phyloP scores from a whole-genome alignment of 805 yeast genomes.

The Ogataea ganodermae region DNA sequence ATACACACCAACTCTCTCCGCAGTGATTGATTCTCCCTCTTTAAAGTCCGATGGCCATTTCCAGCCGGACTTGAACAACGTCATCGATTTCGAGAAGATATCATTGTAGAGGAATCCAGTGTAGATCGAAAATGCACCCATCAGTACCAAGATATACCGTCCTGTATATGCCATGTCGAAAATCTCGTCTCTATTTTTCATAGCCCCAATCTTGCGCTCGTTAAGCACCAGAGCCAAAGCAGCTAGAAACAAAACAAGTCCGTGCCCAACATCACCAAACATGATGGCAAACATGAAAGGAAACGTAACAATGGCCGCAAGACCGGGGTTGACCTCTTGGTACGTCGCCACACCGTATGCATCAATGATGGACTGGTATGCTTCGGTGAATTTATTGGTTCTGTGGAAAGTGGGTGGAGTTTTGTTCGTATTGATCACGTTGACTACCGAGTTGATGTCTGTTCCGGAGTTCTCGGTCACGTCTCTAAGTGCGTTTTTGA shows the following conservation, averaged over 20 bases:
- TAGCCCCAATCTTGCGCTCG: conserved; percentile 51
- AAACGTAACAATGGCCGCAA: conserved; percentile 72
- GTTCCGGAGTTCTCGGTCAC: conserved; percentile 53
- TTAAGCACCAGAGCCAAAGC: conserved; percentile 56
- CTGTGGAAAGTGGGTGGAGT: conserved; percentile 74
- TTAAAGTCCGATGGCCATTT: conserved; percentile 57
- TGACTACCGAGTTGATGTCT: conserved; percentile 52
- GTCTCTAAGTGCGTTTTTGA: conserved; percentile 66
- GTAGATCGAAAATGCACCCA: conserved; percentile 74
- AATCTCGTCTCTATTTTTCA: conserved; percentile 66
- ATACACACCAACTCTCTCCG: conserved; percentile 52
- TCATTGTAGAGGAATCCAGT: conserved; percentile 77
- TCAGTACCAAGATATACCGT: conserved; percentile 63
- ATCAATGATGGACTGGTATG: conserved; percentile 70
- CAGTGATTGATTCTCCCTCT: conserved; percentile 50
- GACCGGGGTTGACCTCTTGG: conserved; percentile 74
- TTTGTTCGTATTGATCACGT: conserved; percentile 62
- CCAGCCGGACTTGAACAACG: conserved; percentile 72
- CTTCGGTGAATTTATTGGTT: conserved; percentile 67
- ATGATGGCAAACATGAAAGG: conserved; percentile 83
- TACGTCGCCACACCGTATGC: conserved; percentile 80
- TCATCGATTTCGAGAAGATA: conserved; percentile 68
- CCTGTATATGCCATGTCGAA: conserved; percentile 78
- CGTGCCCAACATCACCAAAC: conserved; percentile 85
- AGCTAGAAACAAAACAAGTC: conserved; percentile 59